phyloP scores from a whole-genome alignment of 805 yeast genomes.

The Myxozyma vanderwaltii region DNA sequence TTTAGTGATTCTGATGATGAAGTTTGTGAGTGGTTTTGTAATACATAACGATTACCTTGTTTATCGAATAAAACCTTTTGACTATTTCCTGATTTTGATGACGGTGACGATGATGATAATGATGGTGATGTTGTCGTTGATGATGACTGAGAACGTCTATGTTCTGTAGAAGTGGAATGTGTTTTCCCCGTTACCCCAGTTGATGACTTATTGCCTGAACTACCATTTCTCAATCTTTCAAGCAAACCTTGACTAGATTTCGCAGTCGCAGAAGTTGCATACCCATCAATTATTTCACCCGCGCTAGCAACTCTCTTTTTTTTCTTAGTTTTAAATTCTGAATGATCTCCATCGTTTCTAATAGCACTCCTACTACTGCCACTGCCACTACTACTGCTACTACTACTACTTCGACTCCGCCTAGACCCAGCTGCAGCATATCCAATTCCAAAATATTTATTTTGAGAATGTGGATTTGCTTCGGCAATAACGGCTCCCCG shows the following conservation, averaged over 20 bases:
- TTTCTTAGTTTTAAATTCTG: background rate
- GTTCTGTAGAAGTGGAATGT: background rate
- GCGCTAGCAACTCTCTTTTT: background rate
- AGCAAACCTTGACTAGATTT: background rate
- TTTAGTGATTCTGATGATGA: background rate
- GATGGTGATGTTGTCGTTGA: background rate
- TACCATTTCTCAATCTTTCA: background rate
- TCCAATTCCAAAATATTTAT: background rate
- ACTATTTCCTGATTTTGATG: background rate
- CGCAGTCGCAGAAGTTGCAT: background rate
- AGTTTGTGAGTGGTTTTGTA: background rate
- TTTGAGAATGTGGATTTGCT: background rate
- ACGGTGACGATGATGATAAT: background rate
- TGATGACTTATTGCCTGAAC: slow-evolving; percentile 8
- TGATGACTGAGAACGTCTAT: background rate
- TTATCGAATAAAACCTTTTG: slow-evolving; percentile 14
- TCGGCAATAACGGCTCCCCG: slow-evolving; percentile 4
- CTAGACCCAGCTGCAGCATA: slow-evolving; percentile 22
- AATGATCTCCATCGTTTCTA: background rate
- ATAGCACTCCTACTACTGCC: background rate
- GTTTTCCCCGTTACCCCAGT: background rate
- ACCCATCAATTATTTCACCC: slow-evolving; percentile 1
- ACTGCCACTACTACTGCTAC: background rate
- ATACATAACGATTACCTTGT: slow-evolving; percentile 11
- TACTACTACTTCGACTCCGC: slow-evolving; percentile 13